phyloP scores from a whole-genome alignment of 169 alveolate species.

The Haemoproteus tartakovskyi region DNA sequence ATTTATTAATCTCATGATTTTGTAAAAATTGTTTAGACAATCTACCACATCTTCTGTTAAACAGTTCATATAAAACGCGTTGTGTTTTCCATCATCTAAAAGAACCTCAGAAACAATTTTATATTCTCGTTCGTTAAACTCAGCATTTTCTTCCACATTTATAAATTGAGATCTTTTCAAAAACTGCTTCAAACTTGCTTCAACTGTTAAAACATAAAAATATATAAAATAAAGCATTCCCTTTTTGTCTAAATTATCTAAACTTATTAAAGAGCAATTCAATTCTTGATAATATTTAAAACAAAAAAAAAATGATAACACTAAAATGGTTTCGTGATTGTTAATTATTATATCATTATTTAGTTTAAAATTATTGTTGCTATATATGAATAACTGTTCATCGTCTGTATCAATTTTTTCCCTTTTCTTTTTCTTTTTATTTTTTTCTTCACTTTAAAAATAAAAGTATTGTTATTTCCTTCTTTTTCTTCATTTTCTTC shows the following conservation, averaged over 20 bases:
- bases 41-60: slow-evolving; percentile 18
- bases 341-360: slow-evolving; percentile 58
- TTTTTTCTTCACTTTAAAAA: too few relatives aligned
- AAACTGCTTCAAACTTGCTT: slow-evolving; percentile 27
- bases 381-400: slow-evolving; percentile 15
- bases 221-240: slow-evolving; percentile 22
- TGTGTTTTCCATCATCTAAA: background rate
- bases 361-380: slow-evolving; percentile 25
- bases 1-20: slow-evolving; percentile 60
- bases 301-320: slow-evolving; percentile 29
- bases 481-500: too few relatives aligned
- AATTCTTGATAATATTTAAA: slow-evolving; percentile 48
- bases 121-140: slow-evolving; percentile 2
- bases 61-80: slow-evolving; percentile 4
- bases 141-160: slow-evolving; percentile 6
- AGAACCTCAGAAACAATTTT: background rate
- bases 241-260: slow-evolving; percentile 46
- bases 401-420: background rate
- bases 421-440: background rate
- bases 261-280: slow-evolving; percentile 3
- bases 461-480: too few relatives aligned
- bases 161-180: slow-evolving; percentile 13
- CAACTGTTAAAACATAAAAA: slow-evolving; percentile 10
- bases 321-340: slow-evolving; percentile 31
- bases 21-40: slow-evolving; percentile 12